phyloP scores from a whole-genome alignment of 1,284 basidiomycete genomes.

The Papiliotrema nemorosa region DNA sequence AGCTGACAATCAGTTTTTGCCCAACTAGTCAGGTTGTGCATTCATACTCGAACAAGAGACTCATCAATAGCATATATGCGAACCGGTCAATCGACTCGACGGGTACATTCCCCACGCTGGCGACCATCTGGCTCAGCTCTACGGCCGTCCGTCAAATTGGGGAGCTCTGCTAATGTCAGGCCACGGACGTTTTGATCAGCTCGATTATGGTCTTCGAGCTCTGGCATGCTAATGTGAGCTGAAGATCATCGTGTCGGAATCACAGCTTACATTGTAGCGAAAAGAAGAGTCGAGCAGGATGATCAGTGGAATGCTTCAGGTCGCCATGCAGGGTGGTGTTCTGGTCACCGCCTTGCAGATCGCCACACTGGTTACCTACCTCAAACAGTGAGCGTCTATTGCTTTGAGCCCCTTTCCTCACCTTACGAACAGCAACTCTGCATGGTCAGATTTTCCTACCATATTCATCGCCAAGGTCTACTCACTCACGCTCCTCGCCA shows the following conservation, averaged over 20 bases:
- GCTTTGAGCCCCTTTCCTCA: not conserved
- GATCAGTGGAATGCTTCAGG: conserved; percentile 7
- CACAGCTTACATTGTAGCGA: no score
- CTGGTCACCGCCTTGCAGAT: conserved; percentile 17
- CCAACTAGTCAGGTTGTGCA: conserved; percentile 3
- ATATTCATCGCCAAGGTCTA: conserved; percentile 26
- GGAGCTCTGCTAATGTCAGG: not conserved
- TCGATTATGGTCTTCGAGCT: conserved; percentile 9
- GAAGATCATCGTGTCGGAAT: no score
- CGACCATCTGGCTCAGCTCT: conserved; percentile 78
- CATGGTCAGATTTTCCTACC: conserved; percentile 17
- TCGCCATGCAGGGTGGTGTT: conserved; percentile 9
- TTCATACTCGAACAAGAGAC: no score
- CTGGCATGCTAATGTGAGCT: conserved; percentile 6
- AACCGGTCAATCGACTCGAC: conserved; percentile 3
- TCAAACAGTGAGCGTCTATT: conserved; percentile 7
- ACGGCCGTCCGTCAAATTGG: conserved; percentile 69
- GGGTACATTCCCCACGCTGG: conserved; percentile 51
- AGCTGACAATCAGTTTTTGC: conserved; percentile 1
- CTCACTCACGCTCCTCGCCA: conserved; percentile 16
- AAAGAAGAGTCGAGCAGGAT: conserved; percentile 4
- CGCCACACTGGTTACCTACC: conserved; percentile 11
- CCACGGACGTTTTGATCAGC: conserved; percentile 12
- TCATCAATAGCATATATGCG: conserved; percentile 8
- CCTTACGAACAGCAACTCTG: not conserved